Base-by-base conservation (phyloP, 176 grass and related monocot species). In the Eleusine indica region DNA sequence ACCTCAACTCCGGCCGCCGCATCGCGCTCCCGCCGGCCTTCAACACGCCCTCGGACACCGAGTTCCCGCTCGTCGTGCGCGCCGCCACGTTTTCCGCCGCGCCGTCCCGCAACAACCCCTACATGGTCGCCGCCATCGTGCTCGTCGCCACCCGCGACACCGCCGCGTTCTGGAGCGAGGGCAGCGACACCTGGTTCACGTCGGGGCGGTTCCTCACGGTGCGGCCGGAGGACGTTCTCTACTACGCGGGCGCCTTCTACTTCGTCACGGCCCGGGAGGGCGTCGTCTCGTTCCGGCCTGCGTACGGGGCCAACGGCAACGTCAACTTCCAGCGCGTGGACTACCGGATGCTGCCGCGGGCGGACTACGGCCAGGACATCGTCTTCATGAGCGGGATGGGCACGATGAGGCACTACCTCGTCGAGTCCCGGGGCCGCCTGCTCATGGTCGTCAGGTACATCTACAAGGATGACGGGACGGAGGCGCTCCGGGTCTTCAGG, bases 391-490 rank as follows among this genome's bases (percentile, higher is more conserved):
- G 2, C 15, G 77, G 64, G 25, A 0, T 37, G 63, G 76, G 67
- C 68, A 11, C 5, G 10, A 79, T 84, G 41, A 19, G 3, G 13
- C 83, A 57, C 39, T 86, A 90, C 67, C 88, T 86, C 78, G 84
- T 90, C 30, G 66, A 9, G 32, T 86, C 84, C 80, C 52, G 68
- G 6, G 88, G 84, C 10, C 41, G 38, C 37, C 57, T 90, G 74
- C 80, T 78, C 60, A 86, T 86, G 88, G 88, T 79, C 60, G 44
- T 78, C 8, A 79, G 88, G 61, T 79, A 60, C 80, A 8, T 86
- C 68, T 77, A 82, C 72, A 0, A 16, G 76, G 30, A 71, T 0
- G 40, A 7, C 4, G 38, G 54, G 68, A 90, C 83, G 46, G 13
- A 30, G 73, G 5, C 39, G 61, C 1, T 90, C 79, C 73, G 73